These are phyloP conservation scores for Chlorella sp. DNA, from an alignment of 139 green algal species.

Conservation along the genomic window DNA sequence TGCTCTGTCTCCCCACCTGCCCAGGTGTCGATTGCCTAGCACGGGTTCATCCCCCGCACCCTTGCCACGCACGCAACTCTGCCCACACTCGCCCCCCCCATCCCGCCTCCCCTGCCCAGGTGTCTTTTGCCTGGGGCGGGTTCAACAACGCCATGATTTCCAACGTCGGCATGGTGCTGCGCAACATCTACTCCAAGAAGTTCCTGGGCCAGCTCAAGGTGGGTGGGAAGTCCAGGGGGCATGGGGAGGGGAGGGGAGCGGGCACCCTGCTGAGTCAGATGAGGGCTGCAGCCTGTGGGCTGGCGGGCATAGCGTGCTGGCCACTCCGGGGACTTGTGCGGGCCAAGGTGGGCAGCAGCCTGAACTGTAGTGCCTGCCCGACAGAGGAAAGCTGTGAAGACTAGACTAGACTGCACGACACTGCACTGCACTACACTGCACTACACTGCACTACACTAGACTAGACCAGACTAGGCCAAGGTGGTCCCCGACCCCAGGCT, in stretches of 20 bases:
- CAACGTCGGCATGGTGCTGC: slow-evolving; percentile 93
- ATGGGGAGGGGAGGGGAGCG: neutral
- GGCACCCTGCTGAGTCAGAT: neutral
- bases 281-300: neutral
- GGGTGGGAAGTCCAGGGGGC: too few species aligned
- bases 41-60: slow-evolving; percentile 71
- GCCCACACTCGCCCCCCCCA: neutral
- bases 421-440: too few species aligned
- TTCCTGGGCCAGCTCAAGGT: slow-evolving; percentile 87
- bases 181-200: slow-evolving; percentile 94
- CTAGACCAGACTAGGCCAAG: too few species aligned
- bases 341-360: too few species aligned
- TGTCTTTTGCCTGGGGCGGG: slow-evolving; percentile 81
- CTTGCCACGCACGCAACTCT: neutral
- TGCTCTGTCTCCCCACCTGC: neutral
- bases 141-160: slow-evolving; percentile 93
- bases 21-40: slow-evolving; percentile 74
- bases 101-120: neutral
- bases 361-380: too few species aligned
- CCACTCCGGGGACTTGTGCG: too few species aligned
- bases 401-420: too few species aligned
- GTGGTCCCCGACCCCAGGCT: too few species aligned
- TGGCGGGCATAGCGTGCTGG: too few species aligned
- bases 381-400: too few species aligned
- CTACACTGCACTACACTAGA: too few species aligned